These are phyloP conservation scores for Tarenaya hassleriana DNA, from an alignment of 345 rosid species.

Conservation along the genomic window DNA sequence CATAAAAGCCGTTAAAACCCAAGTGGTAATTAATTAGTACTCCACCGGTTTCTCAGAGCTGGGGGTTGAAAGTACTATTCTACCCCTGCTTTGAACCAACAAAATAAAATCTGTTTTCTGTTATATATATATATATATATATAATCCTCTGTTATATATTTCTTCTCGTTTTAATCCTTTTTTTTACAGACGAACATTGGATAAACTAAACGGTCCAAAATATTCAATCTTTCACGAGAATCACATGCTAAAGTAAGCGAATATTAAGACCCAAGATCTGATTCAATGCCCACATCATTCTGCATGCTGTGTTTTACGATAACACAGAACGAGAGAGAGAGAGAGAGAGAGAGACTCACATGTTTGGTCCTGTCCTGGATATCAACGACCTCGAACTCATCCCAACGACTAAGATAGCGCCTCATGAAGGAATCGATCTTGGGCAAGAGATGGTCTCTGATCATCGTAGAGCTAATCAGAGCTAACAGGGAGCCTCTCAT, in stretches of 20 bases:
- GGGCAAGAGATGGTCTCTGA: slow-evolving; percentile 51
- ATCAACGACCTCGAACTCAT: slow-evolving; percentile 39
- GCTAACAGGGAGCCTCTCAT: slow-evolving; percentile 67
- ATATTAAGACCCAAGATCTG: no score
- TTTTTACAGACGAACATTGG: no score
- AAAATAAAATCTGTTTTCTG: no score
- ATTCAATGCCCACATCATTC: background rate
- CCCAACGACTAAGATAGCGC: slow-evolving; percentile 52
- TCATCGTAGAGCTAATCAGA: slow-evolving; percentile 50
- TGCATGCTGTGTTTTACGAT: background rate
- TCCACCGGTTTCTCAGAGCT: background rate
- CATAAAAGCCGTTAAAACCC: background rate
- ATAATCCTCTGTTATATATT: no score
- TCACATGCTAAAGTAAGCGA: no score
- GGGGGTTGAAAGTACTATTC: no score
- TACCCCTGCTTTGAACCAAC: no score
- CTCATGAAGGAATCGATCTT: slow-evolving; percentile 57
- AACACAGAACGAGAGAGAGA: background rate
- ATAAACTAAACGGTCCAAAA: no score
- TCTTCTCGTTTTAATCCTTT: no score
- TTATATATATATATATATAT: no score
- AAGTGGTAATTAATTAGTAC: background rate
- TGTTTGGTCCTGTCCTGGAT: slow-evolving; percentile 72
- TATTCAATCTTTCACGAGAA: no score
- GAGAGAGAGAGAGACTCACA: slow-evolving; percentile 26